Evolutionary conservation across 257 asterid genomes (phyloP).

Genomic region (Solanum neorickii): DNA sequence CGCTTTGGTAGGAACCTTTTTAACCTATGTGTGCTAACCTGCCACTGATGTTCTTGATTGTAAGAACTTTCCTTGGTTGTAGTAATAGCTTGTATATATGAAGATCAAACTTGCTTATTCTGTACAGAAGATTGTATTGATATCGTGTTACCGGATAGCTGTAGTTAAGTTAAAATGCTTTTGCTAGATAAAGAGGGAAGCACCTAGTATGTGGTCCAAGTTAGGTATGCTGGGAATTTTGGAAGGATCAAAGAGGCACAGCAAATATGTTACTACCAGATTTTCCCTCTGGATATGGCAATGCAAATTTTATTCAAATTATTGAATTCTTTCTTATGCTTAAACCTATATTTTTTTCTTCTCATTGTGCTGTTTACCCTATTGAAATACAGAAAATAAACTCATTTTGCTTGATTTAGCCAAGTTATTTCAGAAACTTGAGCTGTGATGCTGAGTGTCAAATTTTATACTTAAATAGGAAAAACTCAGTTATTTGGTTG

Average conservation of each 20-base stretch:
- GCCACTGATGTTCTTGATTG: neutral
- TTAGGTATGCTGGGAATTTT: neutral
- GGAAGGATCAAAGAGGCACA: neutral
- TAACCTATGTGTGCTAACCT: neutral
- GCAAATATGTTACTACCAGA: neutral
- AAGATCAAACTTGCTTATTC: neutral
- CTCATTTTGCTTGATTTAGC: neutral
- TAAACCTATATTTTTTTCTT: neutral
- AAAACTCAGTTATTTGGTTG: neutral
- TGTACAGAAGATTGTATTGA: neutral
- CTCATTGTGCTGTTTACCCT: neutral
- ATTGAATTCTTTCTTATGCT: neutral
- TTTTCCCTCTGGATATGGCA: neutral
- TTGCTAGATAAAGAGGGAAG: neutral
- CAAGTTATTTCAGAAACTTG: neutral
- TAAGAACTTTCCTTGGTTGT: neutral
- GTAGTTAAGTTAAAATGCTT: neutral
- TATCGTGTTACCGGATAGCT: neutral
- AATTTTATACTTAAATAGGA: neutral
- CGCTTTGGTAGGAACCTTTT: neutral
- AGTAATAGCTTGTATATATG: neutral
- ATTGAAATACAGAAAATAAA: neutral
- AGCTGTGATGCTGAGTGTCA: neutral
- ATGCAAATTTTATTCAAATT: neutral
- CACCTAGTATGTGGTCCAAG: neutral